A percentile compares a stretch with the other conserved stretches of the same genome.
Evolutionary conservation across 1,139 yeast species (phyloP).

Genomic region (Insectozyma bohioensis): DNA sequence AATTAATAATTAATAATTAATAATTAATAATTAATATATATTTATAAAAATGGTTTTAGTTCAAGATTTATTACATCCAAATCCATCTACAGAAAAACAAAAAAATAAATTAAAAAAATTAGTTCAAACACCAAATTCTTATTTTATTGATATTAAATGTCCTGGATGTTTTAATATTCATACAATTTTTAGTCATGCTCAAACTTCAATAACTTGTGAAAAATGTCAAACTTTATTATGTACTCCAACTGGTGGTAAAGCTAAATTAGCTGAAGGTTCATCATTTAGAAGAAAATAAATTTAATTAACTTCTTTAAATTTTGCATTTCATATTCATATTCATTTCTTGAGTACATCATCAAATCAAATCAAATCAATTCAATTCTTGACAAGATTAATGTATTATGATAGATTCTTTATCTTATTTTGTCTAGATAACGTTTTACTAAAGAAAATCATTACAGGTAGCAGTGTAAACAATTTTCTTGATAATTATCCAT

Average conservation of each 20-base stretch:
- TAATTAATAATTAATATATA: too few species aligned
- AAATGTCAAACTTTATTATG: constrained; percentile 96
- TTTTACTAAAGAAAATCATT: neutral
- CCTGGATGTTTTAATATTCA: constrained; percentile 99
- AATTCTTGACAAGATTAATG: too few species aligned
- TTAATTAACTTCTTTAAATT: neutral
- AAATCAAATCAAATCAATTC: too few species aligned
- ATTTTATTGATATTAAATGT: constrained; percentile 99
- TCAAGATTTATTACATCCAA: constrained; percentile 96
- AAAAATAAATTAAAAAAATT: constrained; percentile 97
- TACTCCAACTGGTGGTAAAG: constrained; percentile 99
- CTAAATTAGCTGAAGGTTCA: constrained; percentile 97
- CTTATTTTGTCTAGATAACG: constrained; percentile 5
- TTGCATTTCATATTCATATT: constrained; percentile 1
- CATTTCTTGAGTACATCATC: constrained; percentile 9
- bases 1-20: too few species aligned
- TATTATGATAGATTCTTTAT: constrained; percentile 7
- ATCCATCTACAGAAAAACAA: constrained; percentile 91
- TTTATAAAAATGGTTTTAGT: constrained; percentile 79
- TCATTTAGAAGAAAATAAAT: constrained; percentile 97
- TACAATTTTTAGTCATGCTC: constrained; percentile 99
- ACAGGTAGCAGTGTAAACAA: constrained; percentile 6
- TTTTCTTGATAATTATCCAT: constrained; percentile 2
- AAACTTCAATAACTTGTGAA: constrained; percentile 99
- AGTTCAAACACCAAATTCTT: constrained; percentile 97